A percentile compares a stretch with the other conserved stretches of the same genome.
These are phyloP conservation scores for Neoboletus magnificus DNA, from an alignment of 768 basidiomycete genomes.

Conservation along the genomic window DNA sequence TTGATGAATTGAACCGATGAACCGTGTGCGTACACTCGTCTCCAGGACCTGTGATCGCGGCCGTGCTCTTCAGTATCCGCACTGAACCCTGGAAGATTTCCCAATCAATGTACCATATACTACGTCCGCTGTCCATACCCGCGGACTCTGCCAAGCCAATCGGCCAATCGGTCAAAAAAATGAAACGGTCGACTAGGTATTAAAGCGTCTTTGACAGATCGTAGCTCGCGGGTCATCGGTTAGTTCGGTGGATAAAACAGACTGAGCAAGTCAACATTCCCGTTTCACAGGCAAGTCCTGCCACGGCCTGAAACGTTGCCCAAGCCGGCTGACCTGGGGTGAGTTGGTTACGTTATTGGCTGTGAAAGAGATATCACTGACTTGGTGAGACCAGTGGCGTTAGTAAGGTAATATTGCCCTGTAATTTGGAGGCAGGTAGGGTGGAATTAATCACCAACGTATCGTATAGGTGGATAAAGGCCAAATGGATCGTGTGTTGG, in stretches of 20 bases:
- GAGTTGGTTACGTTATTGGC: conserved; percentile 11
- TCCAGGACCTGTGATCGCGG: conserved; percentile 1
- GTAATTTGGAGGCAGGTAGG: background rate
- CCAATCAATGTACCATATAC: background rate
- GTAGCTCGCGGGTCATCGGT: background rate
- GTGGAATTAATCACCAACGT: background rate
- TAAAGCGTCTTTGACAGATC: background rate
- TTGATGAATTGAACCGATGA: background rate
- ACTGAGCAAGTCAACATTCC: background rate
- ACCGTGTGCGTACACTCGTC: background rate
- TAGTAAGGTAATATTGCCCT: background rate
- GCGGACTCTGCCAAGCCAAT: background rate
- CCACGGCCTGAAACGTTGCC: background rate
- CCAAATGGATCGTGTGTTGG: background rate
- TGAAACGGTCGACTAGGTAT: background rate
- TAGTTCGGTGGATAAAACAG: background rate
- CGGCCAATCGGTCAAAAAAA: background rate
- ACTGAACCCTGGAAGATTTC: background rate
- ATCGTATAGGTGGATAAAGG: background rate
- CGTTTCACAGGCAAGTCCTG: background rate
- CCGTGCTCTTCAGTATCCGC: background rate
- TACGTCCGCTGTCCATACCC: background rate
- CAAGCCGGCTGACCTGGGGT: background rate
- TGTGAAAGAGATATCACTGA: background rate
- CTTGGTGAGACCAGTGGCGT: conserved; percentile 13